These are phyloP conservation scores for Serendipita sp. DNA, from an alignment of 1,284 basidiomycete species.

Conservation along the genomic window DNA sequence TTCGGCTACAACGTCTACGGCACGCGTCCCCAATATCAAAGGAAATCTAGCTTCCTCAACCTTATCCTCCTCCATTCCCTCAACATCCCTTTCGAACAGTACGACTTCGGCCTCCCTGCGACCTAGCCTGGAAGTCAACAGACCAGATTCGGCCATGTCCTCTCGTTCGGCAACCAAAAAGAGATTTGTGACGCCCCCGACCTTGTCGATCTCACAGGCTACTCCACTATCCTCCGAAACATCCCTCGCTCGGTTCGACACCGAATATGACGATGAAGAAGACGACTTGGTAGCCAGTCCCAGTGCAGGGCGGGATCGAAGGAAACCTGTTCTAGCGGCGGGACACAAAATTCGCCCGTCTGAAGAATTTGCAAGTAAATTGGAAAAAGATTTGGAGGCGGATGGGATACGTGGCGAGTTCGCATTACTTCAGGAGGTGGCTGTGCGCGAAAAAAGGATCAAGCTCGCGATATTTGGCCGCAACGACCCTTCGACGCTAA, in stretches of 20 bases:
- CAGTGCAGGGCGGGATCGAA: neutral
- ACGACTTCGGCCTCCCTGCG: neutral
- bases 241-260: neutral
- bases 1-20: neutral
- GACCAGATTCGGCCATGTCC: neutral
- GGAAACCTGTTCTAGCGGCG: neutral
- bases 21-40: neutral
- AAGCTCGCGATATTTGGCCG: neutral
- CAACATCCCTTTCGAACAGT: neutral
- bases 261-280: neutral
- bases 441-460: neutral
- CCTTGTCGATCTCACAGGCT: neutral
- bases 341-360: neutral
- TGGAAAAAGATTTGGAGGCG: neutral
- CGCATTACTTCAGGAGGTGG: neutral
- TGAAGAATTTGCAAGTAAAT: neutral
- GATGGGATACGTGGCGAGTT: neutral
- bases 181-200: neutral
- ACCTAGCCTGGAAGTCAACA: neutral
- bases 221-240: conserved; percentile 5
- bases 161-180: neutral
- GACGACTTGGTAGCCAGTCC: neutral
- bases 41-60: neutral
- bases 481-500: neutral
- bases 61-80: neutral